These are phyloP conservation scores for Colletotrichum scovillei DNA, from an alignment of 2,329 filamentous ascomycete species.

Conservation along the genomic window DNA sequence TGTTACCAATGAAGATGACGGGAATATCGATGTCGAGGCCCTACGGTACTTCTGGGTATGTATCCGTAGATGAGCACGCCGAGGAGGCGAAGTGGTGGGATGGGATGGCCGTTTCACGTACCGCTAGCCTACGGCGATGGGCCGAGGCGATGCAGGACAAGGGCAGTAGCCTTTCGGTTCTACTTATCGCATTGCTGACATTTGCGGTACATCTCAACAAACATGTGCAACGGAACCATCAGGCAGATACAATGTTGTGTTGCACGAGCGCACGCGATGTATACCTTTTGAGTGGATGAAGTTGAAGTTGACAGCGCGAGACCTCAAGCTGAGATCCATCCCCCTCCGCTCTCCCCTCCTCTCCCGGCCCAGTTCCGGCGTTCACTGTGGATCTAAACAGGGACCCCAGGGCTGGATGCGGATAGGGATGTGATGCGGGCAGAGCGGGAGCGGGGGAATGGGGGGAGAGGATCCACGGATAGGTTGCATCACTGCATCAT, in stretches of 20 bases:
- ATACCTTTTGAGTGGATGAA: neutral
- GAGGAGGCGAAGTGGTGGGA: conserved; percentile 6
- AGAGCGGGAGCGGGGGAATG: conserved; percentile 20
- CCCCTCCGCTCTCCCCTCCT: neutral
- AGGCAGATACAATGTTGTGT: neutral
- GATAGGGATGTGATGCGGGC: neutral
- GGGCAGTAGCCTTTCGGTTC: neutral
- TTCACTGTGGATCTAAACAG: conserved; percentile 24
- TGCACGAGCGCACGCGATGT: neutral
- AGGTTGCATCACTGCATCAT: conserved; percentile 20
- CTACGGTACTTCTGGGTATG: neutral
- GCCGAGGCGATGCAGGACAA: neutral
- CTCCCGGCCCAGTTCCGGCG: conserved; percentile 22
- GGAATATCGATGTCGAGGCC: neutral
- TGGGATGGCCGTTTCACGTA: conserved; percentile 31
- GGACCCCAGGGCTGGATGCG: conserved; percentile 7
- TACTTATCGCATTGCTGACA: neutral
- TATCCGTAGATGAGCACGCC: conserved; percentile 1
- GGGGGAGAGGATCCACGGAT: neutral
- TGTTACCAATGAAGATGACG: neutral
- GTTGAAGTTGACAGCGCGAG: neutral
- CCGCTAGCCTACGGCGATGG: neutral
- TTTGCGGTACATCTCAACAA: neutral
- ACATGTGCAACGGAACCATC: neutral
- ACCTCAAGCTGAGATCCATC: neutral